phyloP scores from a whole-genome alignment of 306 rosid species.

The Crataegus laevigata region DNA sequence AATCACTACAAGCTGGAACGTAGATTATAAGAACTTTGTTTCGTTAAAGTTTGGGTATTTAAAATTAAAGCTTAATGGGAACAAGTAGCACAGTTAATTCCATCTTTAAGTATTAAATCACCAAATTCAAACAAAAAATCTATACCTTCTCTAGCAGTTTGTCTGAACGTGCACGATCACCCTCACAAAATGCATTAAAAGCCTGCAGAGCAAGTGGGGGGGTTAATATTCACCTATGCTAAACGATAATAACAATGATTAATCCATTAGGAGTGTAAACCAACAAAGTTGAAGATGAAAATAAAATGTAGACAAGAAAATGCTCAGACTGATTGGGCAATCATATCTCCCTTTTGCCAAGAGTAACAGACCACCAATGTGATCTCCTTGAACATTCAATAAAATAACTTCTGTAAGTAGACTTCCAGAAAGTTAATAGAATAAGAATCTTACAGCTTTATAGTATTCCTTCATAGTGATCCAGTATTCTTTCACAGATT shows the following conservation, averaged over 20 bases:
- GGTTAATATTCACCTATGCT: background rate
- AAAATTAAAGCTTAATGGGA: background rate
- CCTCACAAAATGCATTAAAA: conserved; percentile 24
- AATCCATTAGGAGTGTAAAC: background rate
- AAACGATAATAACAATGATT: background rate
- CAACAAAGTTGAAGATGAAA: background rate
- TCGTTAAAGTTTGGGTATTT: background rate
- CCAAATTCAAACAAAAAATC: background rate
- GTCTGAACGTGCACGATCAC: conserved; percentile 25
- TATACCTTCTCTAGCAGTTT: conserved; percentile 23
- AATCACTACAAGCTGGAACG: background rate
- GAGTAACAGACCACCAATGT: background rate
- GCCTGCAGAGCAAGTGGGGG: conserved; percentile 23
- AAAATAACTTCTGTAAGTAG: background rate
- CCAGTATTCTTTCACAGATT: conserved; percentile 33
- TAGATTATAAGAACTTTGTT: background rate
- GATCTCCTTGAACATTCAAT: background rate
- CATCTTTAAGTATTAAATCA: too few relatives aligned
- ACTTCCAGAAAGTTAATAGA: background rate
- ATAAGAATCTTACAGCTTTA: conserved; percentile 25
- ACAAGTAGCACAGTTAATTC: background rate
- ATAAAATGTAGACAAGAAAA: background rate
- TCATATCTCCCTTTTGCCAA: background rate
- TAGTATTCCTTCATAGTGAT: conserved; percentile 35
- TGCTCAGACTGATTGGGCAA: background rate